Evolutionary conservation across 306 rosid genomes (phyloP), one percentile per base, ranked within the genome.

Genomic region (Cucumis melo): DNA sequence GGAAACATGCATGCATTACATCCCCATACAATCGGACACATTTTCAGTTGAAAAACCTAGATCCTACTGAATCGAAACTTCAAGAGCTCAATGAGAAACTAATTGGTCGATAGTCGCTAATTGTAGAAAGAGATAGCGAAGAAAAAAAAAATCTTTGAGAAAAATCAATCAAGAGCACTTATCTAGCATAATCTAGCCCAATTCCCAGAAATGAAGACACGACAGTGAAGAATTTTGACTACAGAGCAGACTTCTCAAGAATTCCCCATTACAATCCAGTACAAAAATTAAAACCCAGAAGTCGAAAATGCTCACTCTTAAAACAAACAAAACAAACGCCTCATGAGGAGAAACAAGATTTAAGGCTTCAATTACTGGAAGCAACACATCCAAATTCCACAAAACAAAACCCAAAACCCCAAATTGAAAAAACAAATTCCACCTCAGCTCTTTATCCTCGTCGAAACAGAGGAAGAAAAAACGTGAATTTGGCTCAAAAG

Each of bases 381-480:
- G 42, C 60, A 46, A 16, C 9, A 24, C 58, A 72, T 16, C 58
- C 60, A 15, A 46, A 48, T 46, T 48, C 41, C 48, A 56, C 12
- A 58, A 75, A 75, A 21, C 16, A 17, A 20, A 58, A 21, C 14
- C 27, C 24, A 36, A 75, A 55, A 19, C 63, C 78, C 51, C 3
- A 6, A 56, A 74, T 21, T 53, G 8, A n/a, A 78, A 51, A 54
- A 6, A 44, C 32, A 14, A 21, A 58, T 16, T 76, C 15, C 12
- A 46, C 12, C 38, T 1, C 24, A 61, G 50, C 54, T 44, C 46
- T 71, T 1, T 51, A 8, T 71, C 77, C 56, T 51, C 70, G 76
- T 67, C 78, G 42, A 78, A 78, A 78, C 79, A 77, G 83, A 78
- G 27, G 61, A 32, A 46, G 80, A 4, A 57, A 2, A 15, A 75